These are phyloP conservation scores for Russula virescens DNA, from an alignment of 768 basidiomycete genomes.

Conservation along the genomic window DNA sequence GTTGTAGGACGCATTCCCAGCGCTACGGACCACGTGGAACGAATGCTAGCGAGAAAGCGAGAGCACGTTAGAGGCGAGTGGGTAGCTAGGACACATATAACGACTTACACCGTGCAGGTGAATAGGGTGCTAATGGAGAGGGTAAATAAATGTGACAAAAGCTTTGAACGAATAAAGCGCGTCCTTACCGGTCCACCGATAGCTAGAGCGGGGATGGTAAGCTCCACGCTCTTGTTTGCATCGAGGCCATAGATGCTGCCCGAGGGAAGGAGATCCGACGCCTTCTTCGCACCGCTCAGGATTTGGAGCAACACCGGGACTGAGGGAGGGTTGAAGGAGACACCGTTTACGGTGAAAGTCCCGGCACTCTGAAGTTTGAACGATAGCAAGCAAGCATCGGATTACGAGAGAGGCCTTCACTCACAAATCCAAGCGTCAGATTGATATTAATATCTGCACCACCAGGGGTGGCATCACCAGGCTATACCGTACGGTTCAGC, in stretches of 20 bases:
- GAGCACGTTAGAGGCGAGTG: neutral
- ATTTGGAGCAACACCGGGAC: conserved; percentile 55
- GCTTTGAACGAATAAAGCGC: neutral
- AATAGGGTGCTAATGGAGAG: conserved; percentile 14
- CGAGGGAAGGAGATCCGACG: conserved; percentile 43
- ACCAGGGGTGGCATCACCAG: conserved; percentile 12
- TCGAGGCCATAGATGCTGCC: conserved; percentile 47
- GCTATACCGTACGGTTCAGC: conserved; percentile 8
- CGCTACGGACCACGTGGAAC: conserved; percentile 25
- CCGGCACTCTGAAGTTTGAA: neutral
- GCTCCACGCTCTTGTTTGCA: conserved; percentile 42
- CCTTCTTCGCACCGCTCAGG: conserved; percentile 44
- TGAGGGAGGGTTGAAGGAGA: conserved; percentile 37
- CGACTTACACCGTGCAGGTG: conserved; percentile 18
- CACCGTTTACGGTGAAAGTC: conserved; percentile 31
- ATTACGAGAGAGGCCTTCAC: conserved; percentile 1
- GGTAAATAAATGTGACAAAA: neutral
- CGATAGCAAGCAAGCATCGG: neutral
- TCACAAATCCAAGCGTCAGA: conserved; percentile 24
- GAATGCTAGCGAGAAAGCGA: conserved; percentile 14
- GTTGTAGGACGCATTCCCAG: conserved; percentile 23
- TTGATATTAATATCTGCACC: conserved; percentile 25
- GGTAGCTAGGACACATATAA: neutral
- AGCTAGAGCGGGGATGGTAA: conserved; percentile 41
- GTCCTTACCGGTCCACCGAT: conserved; percentile 29